A percentile compares a stretch with the other conserved stretches of the same genome.
Evolutionary conservation across 2,329 filamentous ascomycete genomes (phyloP).

Genomic region (Colletotrichum sp.): DNA sequence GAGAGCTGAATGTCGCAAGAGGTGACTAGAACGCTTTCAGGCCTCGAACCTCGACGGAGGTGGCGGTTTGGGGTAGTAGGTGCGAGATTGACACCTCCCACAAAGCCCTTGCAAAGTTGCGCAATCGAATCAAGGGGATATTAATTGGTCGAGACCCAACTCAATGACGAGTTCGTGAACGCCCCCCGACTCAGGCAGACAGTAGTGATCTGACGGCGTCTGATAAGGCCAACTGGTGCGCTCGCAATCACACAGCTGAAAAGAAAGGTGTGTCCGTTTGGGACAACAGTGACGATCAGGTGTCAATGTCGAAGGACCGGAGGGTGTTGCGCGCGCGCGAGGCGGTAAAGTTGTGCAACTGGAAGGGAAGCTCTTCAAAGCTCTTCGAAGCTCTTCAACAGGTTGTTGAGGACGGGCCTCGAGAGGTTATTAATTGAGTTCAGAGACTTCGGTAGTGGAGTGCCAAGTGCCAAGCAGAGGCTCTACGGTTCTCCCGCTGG

Average conservation of each 20-base stretch:
- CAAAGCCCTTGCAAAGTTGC: constrained; percentile 16
- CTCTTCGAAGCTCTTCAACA: background rate
- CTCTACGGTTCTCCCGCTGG: constrained; percentile 12
- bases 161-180: background rate
- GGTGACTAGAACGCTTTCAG: constrained; percentile 10
- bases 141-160: constrained; percentile 1
- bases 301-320: background rate
- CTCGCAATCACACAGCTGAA: background rate
- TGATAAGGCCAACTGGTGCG: background rate
- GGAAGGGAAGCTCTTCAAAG: constrained; percentile 6
- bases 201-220: constrained; percentile 4
- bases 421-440: constrained; percentile 13
- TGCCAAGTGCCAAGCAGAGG: constrained; percentile 12
- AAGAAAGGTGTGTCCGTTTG: background rate
- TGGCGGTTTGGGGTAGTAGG: constrained; percentile 12
- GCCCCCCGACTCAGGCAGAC: background rate
- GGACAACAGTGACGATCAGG: background rate
- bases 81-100: constrained; percentile 4
- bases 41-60: constrained; percentile 2
- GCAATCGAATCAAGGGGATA: constrained; percentile 8
- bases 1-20: constrained; percentile 5
- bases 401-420: background rate
- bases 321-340: background rate
- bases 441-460: constrained; percentile 17
- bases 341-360: background rate